Evolutionary conservation across 169 alveolate species (phyloP).

Genomic region (Cryptosporidium felis): DNA sequence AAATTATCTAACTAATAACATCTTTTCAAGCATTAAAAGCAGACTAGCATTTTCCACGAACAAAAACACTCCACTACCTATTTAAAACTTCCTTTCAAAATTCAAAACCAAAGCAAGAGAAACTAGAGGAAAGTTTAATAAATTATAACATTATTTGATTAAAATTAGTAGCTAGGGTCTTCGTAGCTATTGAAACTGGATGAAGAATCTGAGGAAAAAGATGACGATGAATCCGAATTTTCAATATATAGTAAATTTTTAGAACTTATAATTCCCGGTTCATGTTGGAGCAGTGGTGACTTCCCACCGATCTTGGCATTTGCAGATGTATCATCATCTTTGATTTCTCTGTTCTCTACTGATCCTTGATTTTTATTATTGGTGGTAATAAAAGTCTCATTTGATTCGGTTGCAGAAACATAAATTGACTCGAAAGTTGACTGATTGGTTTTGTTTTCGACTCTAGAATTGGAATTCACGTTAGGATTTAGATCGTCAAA

Average conservation of each 20-base stretch:
- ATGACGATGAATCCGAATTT: background rate
- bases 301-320: background rate
- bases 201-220: background rate
- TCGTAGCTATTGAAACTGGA: conserved; percentile 54
- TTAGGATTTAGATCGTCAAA: background rate
- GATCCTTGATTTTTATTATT: background rate
- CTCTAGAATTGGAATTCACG: background rate
- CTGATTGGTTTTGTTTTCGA: background rate
- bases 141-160: too few species aligned
- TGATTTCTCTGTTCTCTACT: too few species aligned
- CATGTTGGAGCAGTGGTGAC: conserved; percentile 14
- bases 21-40: background rate
- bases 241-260: background rate
- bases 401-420: conserved; percentile 15
- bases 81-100: background rate
- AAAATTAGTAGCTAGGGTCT: too few species aligned
- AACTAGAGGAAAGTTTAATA: too few species aligned
- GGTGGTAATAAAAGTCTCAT: background rate
- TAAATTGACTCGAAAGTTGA: conserved; percentile 34
- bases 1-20: conserved; percentile 12
- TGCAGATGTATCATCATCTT: background rate
- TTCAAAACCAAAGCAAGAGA: too few species aligned
- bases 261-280: background rate
- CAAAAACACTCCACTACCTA: conserved; percentile 29
- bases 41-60: conserved; percentile 1